Conservation (phyloP, 2,329 filamentous ascomycete genomes). For the Alternaria ethzedia region DNA sequence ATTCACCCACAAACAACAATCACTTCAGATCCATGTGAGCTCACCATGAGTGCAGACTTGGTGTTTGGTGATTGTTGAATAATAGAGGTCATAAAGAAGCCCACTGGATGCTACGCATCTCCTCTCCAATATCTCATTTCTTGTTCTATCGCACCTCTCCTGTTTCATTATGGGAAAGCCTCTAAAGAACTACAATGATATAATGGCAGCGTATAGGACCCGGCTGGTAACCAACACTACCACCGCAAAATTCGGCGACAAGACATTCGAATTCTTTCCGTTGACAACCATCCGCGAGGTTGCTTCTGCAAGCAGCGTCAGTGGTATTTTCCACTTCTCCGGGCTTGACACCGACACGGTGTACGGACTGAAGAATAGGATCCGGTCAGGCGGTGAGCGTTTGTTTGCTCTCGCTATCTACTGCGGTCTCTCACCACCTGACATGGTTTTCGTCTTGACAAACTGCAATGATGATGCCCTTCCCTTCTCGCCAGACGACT, state of each 20-base stretch:
- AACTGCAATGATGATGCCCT: background rate
- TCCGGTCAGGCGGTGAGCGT: background rate
- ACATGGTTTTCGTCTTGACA: background rate
- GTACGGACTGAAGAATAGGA: background rate
- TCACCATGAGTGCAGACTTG: background rate
- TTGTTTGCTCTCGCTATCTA: background rate
- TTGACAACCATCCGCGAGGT: background rate
- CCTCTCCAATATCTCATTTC: background rate
- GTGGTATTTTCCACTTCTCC: background rate
- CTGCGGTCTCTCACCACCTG: background rate
- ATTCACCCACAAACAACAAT: background rate
- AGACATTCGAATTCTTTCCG: background rate
- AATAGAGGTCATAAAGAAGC: background rate
- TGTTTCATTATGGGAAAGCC: background rate
- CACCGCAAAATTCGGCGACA: background rate
- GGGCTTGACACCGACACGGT: background rate
- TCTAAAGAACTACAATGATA: background rate
- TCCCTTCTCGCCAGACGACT: background rate
- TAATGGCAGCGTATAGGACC: background rate
- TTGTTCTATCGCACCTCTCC: background rate
- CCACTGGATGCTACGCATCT: background rate
- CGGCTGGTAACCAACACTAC: background rate
- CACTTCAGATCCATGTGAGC: background rate
- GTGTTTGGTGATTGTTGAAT: background rate
- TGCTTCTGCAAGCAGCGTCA: background rate